Conservation (phyloP, 75 land plant genomes). For the Sequoia sempervirens region DNA sequence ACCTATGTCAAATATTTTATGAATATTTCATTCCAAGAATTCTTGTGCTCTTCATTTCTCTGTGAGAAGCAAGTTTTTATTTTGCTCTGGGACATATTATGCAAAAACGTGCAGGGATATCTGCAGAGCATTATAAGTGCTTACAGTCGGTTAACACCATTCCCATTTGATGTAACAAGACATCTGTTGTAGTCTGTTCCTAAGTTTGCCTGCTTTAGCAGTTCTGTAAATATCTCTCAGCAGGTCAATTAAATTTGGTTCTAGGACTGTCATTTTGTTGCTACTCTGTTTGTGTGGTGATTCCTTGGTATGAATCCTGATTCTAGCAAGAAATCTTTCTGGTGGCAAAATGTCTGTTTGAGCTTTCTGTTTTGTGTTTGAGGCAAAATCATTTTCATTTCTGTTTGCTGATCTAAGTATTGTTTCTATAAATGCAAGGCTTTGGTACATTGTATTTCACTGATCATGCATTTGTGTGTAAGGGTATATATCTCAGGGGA, state of each 20-base stretch:
- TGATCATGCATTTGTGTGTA: not conserved
- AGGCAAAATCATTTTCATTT: not conserved
- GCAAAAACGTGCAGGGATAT: not conserved
- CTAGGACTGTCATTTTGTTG: not conserved
- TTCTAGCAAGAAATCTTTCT: not conserved
- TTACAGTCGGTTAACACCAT: not conserved
- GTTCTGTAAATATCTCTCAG: not conserved
- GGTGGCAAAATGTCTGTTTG: not conserved
- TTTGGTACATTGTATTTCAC: not conserved
- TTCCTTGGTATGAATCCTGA: not conserved
- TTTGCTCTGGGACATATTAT: not conserved
- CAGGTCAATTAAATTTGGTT: not conserved
- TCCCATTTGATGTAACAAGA: not conserved
- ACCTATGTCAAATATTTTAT: not conserved
- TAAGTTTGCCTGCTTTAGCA: not conserved
- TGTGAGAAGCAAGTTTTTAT: not conserved
- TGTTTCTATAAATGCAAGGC: not conserved
- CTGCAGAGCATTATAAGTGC: not conserved
- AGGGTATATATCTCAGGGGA: conserved; percentile 68
- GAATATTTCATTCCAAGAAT: not conserved
- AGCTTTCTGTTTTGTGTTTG: not conserved
- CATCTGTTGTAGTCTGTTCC: not conserved
- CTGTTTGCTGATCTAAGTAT: not conserved
- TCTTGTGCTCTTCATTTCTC: not conserved
- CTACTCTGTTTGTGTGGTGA: not conserved